These are phyloP conservation scores for Scleroderma bovista DNA, from an alignment of 768 basidiomycete genomes.

Conservation along the genomic window DNA sequence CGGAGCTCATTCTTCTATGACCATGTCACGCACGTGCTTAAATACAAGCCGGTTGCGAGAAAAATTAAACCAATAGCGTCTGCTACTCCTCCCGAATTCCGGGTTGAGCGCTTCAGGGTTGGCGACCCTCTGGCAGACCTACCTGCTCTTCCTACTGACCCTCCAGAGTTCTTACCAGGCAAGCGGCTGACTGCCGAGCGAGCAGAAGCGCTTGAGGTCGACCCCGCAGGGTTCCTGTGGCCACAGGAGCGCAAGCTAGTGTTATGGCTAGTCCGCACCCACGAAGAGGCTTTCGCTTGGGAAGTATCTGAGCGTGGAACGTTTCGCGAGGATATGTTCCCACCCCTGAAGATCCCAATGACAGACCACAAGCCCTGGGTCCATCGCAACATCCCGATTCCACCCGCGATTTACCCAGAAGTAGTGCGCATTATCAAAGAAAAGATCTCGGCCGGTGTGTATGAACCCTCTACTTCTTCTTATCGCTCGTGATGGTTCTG, in stretches of 20 bases:
- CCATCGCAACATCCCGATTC: conserved; percentile 28
- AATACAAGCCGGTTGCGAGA: not conserved
- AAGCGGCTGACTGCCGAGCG: not conserved
- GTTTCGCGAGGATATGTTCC: conserved; percentile 28
- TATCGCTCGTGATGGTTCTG: not conserved
- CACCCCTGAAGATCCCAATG: conserved; percentile 26
- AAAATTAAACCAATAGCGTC: not conserved
- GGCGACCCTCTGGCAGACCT: not conserved
- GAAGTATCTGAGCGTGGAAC: conserved; percentile 28
- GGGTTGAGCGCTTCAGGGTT: not conserved
- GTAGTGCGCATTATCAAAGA: conserved; percentile 24
- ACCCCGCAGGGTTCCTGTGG: not conserved
- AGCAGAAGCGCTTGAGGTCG: not conserved
- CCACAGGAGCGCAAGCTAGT: not conserved
- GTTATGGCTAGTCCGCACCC: not conserved
- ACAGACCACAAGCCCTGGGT: conserved; percentile 30
- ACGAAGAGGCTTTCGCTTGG: conserved; percentile 31
- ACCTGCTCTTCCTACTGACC: not conserved
- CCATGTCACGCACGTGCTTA: not conserved
- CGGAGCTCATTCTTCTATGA: not conserved
- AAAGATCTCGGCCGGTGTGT: conserved; percentile 33
- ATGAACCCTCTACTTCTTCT: conserved; percentile 23
- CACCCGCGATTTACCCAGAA: conserved; percentile 17
- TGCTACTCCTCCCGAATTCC: not conserved
- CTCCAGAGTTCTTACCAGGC: not conserved